Evolutionary conservation across 2,329 filamentous ascomycete genomes (phyloP), one percentile per base, ranked within the genome.

Genomic region (Sphaerulina musiva): DNA sequence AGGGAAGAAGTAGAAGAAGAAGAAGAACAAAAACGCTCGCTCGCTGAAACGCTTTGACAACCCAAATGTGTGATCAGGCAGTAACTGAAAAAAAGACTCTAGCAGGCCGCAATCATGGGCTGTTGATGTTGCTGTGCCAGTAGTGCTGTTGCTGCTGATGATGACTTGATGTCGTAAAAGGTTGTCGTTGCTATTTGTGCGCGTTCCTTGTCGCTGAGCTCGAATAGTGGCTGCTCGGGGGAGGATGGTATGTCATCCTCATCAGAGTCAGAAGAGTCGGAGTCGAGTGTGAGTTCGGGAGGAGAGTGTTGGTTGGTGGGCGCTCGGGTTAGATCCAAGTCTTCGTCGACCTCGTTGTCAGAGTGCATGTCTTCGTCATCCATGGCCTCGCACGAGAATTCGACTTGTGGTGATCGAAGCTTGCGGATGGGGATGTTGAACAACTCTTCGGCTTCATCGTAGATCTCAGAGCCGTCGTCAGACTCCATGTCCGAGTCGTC

Each of bases 381-480:
- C 20, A 75, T 56, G 61, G 74, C 73, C 51, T 67, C 68, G 40
- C 72, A 73, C 56, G 71, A 70, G 68, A 77, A 68, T 50, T 71
- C 66, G 44, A 76, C 62, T 41, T 64, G 70, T 61, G 74, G 63
- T 56, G 70, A 69, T 46, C 65, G 64, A 48, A 76, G 67, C 62
- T 68, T 69, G 56, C 72, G 68, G 50, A 69, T 57, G 44, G 73
- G 64, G 20, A 72, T 59, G 55, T 59, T 62, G 60, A 59, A 63
- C 58, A 74, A 68, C 63, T 75, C 72, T 59, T 70, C 72, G 59
- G 77, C 75, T 53, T 78, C 76, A 54, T 80, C 78, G 61, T 78
- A 78, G 65, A 75, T 72, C 38, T 78, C 76, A 7, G 72, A 76
- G 57, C 80, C 79, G 11, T 77, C 80, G 51, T 81, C 79, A 38